Percentiles rank a stretch among this genome's conserved stretches.
Evolutionary conservation across 257 asterid species (phyloP).

Genomic region (Solanum arcanum): DNA sequence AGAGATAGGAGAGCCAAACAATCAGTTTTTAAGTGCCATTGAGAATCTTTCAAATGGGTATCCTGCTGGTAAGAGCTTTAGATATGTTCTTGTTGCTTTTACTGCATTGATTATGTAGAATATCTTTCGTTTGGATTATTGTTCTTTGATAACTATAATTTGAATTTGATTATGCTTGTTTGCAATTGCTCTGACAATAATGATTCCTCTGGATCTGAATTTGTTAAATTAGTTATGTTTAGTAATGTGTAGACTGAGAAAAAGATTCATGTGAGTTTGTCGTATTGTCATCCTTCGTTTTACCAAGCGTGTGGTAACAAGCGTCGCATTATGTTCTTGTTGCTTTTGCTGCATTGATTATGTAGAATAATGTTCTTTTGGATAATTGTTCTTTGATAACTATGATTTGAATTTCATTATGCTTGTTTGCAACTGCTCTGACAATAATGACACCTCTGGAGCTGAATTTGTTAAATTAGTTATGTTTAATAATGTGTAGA

Average conservation of each 20-base stretch:
- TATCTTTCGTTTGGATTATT: not conserved
- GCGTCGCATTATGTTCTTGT: not conserved
- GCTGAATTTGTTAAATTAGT: not conserved
- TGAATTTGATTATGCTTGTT: not conserved
- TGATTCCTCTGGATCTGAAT: not conserved
- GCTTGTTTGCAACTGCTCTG: not conserved
- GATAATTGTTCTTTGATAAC: not conserved
- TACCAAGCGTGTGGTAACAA: not conserved
- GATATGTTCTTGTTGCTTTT: not conserved
- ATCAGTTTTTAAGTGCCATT: conserved; percentile 39
- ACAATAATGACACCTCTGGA: not conserved
- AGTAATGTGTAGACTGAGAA: not conserved
- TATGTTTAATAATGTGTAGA: not conserved
- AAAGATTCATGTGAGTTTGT: not conserved
- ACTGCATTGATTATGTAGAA: not conserved
- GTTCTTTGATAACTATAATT: not conserved
- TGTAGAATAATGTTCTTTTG: not conserved
- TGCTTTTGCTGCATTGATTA: not conserved
- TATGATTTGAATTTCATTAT: not conserved
- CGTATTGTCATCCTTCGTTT: not conserved
- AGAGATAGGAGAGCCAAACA: conserved; percentile 23
- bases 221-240: not conserved
- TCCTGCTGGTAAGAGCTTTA: conserved; percentile 46
- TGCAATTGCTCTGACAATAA: not conserved
- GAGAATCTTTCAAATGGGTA: conserved; percentile 38